These are phyloP conservation scores for Dalbergia oliveri DNA, from an alignment of 306 rosid species.

Conservation along the genomic window DNA sequence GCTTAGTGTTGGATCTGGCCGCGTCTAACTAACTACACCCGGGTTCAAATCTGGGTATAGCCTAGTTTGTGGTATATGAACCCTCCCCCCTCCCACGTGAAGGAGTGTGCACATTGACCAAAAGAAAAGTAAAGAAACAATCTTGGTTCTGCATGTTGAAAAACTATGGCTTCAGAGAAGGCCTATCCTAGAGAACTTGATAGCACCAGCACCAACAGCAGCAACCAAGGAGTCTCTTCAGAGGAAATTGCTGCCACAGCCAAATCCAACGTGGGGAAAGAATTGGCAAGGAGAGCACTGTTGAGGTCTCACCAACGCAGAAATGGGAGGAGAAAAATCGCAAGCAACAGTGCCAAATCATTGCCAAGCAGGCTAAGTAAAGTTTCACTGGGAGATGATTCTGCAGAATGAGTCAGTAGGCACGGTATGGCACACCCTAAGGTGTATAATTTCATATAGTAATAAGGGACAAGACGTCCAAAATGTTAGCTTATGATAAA, in stretches of 20 bases:
- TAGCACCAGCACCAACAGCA: slow-evolving; percentile 37
- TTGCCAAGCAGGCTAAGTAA: slow-evolving; percentile 82
- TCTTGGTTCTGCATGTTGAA: slow-evolving; percentile 10
- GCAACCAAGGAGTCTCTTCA: slow-evolving; percentile 52
- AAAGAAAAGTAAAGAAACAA: no score
- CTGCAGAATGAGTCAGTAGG: slow-evolving; percentile 52
- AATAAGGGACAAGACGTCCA: slow-evolving; percentile 39
- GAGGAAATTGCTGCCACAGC: slow-evolving; percentile 49
- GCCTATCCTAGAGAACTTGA: slow-evolving; percentile 49
- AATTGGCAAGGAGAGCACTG: slow-evolving; percentile 73
- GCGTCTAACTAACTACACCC: no score
- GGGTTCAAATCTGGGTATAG: no score
- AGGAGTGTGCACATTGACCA: no score
- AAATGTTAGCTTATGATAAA: slow-evolving; percentile 33
- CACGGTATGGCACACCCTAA: slow-evolving; percentile 30
- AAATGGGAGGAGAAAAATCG: slow-evolving; percentile 51
- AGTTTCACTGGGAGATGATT: slow-evolving; percentile 74
- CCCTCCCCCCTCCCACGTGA: no score
- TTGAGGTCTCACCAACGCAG: slow-evolving; percentile 59
- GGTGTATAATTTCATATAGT: slow-evolving; percentile 29
- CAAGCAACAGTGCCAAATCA: slow-evolving; percentile 48
- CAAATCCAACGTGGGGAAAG: slow-evolving; percentile 60
- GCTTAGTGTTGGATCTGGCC: no score
- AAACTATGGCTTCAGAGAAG: slow-evolving; percentile 67
- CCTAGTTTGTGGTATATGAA: no score